A percentile compares a stretch with the other conserved stretches of the same genome.
phyloP scores from a whole-genome alignment of 768 basidiomycete genomes.

The Agaricus blazei region DNA sequence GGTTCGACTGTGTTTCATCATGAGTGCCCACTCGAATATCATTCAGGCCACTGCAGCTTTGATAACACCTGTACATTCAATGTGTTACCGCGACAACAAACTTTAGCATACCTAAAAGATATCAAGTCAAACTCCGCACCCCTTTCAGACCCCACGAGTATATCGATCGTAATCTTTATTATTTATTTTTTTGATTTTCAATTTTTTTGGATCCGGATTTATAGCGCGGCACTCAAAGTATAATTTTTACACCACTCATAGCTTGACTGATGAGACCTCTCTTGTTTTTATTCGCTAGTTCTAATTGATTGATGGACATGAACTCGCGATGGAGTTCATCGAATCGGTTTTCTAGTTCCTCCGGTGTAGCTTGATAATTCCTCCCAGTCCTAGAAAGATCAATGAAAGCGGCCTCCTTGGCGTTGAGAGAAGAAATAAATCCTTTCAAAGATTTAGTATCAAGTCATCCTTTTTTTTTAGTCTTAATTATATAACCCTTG shows the following conservation, averaged over 20 bases:
- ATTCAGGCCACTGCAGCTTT: slow-evolving; percentile 35
- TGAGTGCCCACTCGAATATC: slow-evolving; percentile 40
- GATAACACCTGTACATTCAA: slow-evolving; percentile 24
- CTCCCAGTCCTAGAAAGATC: slow-evolving; percentile 25
- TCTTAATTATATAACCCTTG: slow-evolving; percentile 11
- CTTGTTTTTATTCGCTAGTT: slow-evolving; percentile 19
- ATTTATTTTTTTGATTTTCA: too few relatives aligned
- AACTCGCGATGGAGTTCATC: slow-evolving; percentile 22
- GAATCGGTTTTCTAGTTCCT: slow-evolving; percentile 26
- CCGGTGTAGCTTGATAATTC: slow-evolving; percentile 27
- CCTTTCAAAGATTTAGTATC: slow-evolving; percentile 24
- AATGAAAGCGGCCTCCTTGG: slow-evolving; percentile 24
- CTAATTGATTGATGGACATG: slow-evolving; percentile 18
- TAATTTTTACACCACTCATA: too few relatives aligned
- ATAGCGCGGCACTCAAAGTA: too few relatives aligned
- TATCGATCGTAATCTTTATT: slow-evolving; percentile 23
- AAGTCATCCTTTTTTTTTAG: slow-evolving; percentile 20
- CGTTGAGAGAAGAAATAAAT: slow-evolving; percentile 30
- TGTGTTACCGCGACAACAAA: neutral
- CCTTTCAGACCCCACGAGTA: slow-evolving; percentile 31
- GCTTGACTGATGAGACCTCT: slow-evolving; percentile 13
- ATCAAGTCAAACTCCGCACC: slow-evolving; percentile 32
- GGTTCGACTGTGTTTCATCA: slow-evolving; percentile 30
- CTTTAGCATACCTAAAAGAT: slow-evolving; percentile 31
- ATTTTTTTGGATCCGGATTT: too few relatives aligned